Conservation (phyloP, 2,329 filamentous ascomycete species). For the Xylariaceae sp. region DNA sequence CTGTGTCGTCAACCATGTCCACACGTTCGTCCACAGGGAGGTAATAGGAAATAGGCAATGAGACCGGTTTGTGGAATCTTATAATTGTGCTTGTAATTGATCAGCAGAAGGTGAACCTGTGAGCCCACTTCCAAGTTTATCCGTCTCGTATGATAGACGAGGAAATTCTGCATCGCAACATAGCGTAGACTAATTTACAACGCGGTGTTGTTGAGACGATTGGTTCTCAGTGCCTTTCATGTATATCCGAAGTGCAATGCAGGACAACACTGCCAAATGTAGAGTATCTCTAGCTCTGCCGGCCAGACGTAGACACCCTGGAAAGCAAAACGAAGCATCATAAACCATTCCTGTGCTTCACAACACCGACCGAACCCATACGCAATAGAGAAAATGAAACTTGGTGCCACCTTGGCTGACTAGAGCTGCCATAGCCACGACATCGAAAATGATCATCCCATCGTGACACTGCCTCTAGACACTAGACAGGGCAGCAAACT, state of each 20-base stretch:
- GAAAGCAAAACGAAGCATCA: constrained; percentile 30
- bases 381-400: constrained; percentile 31
- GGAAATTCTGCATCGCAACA: constrained; percentile 10
- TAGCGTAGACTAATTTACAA: constrained; percentile 27
- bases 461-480: constrained; percentile 26
- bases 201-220: constrained; percentile 19
- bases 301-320: constrained; percentile 21
- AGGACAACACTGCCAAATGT: constrained; percentile 19
- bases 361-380: constrained; percentile 34
- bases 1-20: not conserved
- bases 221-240: constrained; percentile 15
- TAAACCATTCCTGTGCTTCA: constrained; percentile 32
- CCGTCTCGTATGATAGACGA: constrained; percentile 4
- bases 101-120: not conserved
- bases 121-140: not conserved
- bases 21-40: not conserved
- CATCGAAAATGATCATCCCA: constrained; percentile 26
- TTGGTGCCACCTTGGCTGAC: constrained; percentile 23
- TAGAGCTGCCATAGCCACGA: constrained; percentile 22
- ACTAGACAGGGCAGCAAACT: constrained; percentile 9
- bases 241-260: constrained; percentile 14
- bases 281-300: constrained; percentile 17
- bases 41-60: not conserved
- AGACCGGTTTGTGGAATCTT: not conserved
- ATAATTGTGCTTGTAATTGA: not conserved